Conservation (phyloP, 257 asterid genomes). For the Lantana camara region DNA sequence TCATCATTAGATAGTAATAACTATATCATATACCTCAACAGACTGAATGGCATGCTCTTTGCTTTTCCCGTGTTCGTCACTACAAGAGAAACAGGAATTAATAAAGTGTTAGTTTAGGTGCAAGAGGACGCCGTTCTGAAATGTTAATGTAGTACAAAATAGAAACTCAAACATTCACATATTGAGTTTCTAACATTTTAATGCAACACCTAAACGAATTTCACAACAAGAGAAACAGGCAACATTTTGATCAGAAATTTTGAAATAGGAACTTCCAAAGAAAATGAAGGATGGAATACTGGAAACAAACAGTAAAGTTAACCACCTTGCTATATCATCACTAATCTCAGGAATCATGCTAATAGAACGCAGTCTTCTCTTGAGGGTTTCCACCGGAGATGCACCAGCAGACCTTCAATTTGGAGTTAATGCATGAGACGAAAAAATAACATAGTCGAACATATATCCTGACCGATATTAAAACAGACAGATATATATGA, state of each 20-base stretch:
- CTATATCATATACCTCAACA: too few relatives aligned
- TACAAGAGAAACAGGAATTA: slow-evolving; percentile 8
- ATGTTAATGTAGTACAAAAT: not conserved
- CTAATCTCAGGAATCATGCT: slow-evolving; percentile 96
- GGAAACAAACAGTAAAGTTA: slow-evolving; percentile 28
- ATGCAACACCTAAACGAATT: not conserved
- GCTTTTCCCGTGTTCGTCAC: too few relatives aligned
- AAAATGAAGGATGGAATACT: slow-evolving; percentile 26
- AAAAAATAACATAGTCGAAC: not conserved
- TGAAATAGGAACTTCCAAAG: slow-evolving; percentile 16
- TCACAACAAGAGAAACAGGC: not conserved
- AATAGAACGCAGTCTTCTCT: slow-evolving; percentile 74
- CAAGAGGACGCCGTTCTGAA: not conserved
- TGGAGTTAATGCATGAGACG: slow-evolving; percentile 22
- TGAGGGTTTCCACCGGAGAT: slow-evolving; percentile 73
- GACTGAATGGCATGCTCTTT: too few relatives aligned
- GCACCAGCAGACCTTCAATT: slow-evolving; percentile 87
- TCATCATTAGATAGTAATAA: too few relatives aligned
- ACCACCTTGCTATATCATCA: slow-evolving; percentile 90
- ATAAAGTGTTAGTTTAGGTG: slow-evolving; percentile 8
- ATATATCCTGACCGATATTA: not conserved
- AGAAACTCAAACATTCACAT: not conserved
- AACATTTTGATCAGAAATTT: not conserved
- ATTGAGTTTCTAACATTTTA: not conserved
- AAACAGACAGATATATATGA: not conserved